Percentiles rank a stretch among this genome's conserved stretches.
Conservation (phyloP, 306 rosid species). For the Cucumis sativus region DNA sequence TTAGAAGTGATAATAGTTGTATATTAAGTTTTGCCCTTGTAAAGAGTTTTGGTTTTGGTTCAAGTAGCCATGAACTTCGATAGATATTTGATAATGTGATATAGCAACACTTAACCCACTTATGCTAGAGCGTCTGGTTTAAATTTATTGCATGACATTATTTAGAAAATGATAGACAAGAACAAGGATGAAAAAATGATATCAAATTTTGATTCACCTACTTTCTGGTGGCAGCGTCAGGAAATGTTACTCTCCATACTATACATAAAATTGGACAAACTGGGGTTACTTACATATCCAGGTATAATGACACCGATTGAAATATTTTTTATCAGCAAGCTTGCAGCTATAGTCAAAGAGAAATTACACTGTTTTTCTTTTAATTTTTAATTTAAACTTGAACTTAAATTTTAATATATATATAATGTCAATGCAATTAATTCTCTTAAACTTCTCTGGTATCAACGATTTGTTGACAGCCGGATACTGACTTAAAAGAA, state of each 20-base stretch:
- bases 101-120: not conserved
- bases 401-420: not conserved
- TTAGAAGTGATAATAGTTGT: not conserved
- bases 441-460: not conserved
- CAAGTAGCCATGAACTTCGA: not conserved
- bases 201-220: not conserved
- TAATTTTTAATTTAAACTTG: not conserved
- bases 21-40: not conserved
- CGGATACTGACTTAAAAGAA: not conserved
- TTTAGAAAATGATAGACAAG: not conserved
- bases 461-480: not conserved
- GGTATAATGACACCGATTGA: slow-evolving; percentile 38
- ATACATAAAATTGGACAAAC: slow-evolving; percentile 68
- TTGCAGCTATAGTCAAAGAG: not conserved
- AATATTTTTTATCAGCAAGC: not conserved
- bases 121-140: not conserved
- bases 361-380: not conserved
- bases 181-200: not conserved
- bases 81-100: not conserved
- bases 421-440: not conserved
- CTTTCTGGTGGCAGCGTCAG: slow-evolving; percentile 49
- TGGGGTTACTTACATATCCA: slow-evolving; percentile 83
- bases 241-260: slow-evolving; percentile 73
- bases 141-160: not conserved
- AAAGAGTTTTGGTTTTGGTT: not conserved